Evolutionary conservation across 495 filamentous ascomycete genomes (phyloP), one percentile per base, ranked within the genome.

Genomic region (Annulohypoxylon nitens): DNA sequence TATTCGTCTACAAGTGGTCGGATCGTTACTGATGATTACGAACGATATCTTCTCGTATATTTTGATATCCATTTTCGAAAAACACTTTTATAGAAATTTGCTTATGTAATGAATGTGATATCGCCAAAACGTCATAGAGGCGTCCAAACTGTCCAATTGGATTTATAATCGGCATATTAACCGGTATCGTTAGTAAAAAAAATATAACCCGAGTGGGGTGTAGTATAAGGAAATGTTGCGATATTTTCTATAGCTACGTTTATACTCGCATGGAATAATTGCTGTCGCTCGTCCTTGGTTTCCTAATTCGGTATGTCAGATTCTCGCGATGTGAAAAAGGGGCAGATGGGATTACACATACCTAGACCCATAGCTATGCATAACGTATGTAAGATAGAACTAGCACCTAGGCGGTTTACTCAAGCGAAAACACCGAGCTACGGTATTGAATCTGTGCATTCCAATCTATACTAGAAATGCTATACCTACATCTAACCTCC

Each of bases 111-210:
- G 18, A 10, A 53, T 53, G 45, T 61, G 48, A 62, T 33, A 12
- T 54, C 30, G 16, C 65, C 55, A 30, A 57, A 66, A 71, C 57
- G 62, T 66, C 69, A 71, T 71, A n/a, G 62, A 66, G 54, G 48
- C 55, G 18, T 30, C 1, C 30, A 30, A 30, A 2, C 30, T 6
- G 43, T 66, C 34, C 36, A 65, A 26, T 47, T 16, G 18, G 39
- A 55, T 62, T 69, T 54, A 6, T 36, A 71, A 59, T 61, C 54
- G 43, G 69, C 30, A 63, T 20, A 54, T 48, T 16, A 16, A 51
- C 16, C 30, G 14, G 9, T 7, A 16, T 36, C 8, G 12, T 26
- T 53, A 30, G n/a, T 47, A 47, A 20, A 10, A 20, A 10, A 57
- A 34, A 9, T 57, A 57, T 34, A 57, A 20, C 30, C 53, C 33